Percentiles rank a stretch among this genome's conserved stretches.
These are phyloP conservation scores for Cystobasidium onofrii DNA, from an alignment of 768 basidiomycete genomes.

Conservation along the genomic window DNA sequence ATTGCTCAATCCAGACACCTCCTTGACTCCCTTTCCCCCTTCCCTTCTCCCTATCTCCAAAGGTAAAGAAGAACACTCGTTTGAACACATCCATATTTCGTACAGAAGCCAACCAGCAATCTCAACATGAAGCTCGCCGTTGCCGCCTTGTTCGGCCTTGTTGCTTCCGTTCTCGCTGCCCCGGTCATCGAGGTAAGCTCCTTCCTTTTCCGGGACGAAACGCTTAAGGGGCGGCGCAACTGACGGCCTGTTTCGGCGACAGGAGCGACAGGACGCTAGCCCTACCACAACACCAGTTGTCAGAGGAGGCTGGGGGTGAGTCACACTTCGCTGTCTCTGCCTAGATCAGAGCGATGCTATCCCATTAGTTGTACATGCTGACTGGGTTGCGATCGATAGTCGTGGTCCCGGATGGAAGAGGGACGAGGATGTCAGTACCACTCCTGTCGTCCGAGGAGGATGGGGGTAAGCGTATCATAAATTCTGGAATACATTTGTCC, in stretches of 20 bases:
- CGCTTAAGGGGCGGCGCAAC: neutral
- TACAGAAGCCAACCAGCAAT: neutral
- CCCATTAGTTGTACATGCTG: neutral
- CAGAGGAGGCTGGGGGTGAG: constrained; percentile 22
- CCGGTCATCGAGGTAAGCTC: constrained; percentile 27
- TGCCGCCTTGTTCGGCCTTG: constrained; percentile 6
- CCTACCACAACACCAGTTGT: neutral
- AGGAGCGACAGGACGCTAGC: constrained; percentile 15
- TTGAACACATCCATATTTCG: neutral
- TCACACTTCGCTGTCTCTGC: neutral
- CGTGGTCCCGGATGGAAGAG: neutral
- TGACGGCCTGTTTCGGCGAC: neutral
- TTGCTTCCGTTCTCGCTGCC: constrained; percentile 23
- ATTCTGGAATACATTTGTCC: too few relatives aligned
- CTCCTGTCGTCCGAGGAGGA: constrained; percentile 6
- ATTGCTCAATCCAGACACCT: neutral
- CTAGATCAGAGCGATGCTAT: neutral
- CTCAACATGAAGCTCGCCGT: constrained; percentile 28
- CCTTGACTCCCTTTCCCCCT: neutral
- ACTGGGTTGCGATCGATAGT: neutral
- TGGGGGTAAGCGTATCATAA: constrained; percentile 6
- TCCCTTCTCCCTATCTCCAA: neutral
- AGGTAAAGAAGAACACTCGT: neutral
- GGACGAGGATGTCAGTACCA: neutral
- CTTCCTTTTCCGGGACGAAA: constrained; percentile 10